Base-by-base conservation (phyloP, 305 asterid genomes). In the Galium porrigens region DNA sequence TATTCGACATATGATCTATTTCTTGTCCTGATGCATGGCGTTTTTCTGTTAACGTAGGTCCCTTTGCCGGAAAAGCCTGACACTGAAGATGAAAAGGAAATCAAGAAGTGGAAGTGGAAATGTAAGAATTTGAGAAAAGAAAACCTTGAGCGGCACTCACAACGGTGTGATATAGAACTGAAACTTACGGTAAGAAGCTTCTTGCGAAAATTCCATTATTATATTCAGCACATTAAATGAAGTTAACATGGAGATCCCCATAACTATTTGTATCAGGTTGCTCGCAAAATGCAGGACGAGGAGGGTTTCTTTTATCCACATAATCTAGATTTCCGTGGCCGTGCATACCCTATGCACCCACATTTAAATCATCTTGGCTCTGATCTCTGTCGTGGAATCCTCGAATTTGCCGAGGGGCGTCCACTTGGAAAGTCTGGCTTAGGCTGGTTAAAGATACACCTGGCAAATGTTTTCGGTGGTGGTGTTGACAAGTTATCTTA, bases 341-440 rank as follows among this genome's bases (percentile, higher is more conserved):
- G 97, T 75, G 97, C 97, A 53, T 92, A 92, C 75, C 99, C 99
- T 22, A 92, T 89, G 99, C 99, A 92, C 76, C 97, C 99, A 15
- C 80, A 92, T 80, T 73, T 92, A 77, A 87, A 92, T 70, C 99
- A 92, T 82, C 96, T 92, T 58, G 97, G 99, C 68, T 87, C 95
- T 61, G 99, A 92, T 73, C 81, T 92, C 61, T 89, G 97, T 69
- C 86, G 99, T 65, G 99, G 99, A 54, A 80, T 92, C 69, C 75
- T 92, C 30, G 97, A 92, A 77, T 92, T 89, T 76, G 83, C 96
- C 29, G 97, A 89, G 68, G 99, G 96, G 15, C 99, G 97, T 39
- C 91, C 94, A 18, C 95, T 89, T 69, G 94, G 99, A 37, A 80
- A 82, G 68, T 85, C 96, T 11, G 99, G 99, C 72, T 74, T 92